Base-by-base conservation (phyloP, 495 filamentous ascomycete species). In the Filosporella fistucella region DNA sequence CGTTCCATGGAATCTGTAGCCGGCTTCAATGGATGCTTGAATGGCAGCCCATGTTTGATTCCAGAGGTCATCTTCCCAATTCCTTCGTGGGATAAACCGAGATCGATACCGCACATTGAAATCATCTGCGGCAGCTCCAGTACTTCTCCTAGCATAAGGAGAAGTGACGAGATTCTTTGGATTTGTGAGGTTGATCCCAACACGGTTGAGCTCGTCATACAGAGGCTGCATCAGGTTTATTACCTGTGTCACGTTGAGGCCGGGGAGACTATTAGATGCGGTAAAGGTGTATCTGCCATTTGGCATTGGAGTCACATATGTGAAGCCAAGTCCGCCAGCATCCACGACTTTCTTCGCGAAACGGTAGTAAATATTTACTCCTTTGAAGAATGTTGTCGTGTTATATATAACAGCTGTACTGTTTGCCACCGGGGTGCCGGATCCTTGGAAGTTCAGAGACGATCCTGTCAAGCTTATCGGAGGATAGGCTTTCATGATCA, bases 41-140 rank as follows among this genome's bases (percentile, higher is more conserved):
- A 57, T 66, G 17, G 77, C 54, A 2, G 52, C 67, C 12, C 55
- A 45, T 45, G 66, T 69, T 57, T 77, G 69, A 32, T 68, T 60
- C 26, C 63, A 21, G 22, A 82, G 63, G 9, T 76, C 60, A 9
- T 57, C 54, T 32, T 74, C 69, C 7, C 78, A 77, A 34, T 84
- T 72, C 10, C 84, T 64, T 28, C 82, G 72, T 80, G 72, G 49
- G 68, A 68, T 17, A 65, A 62, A 37, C 71, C 65, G 28, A 80
- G 71, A 6, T 63, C 63, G 45, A 81, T 70, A 49, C 64, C 68
- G 14, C 63, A n/a, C n/a, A n/a, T n/a, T n/a, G n/a, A n/a, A n/a
- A n/a, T n/a, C n/a, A n/a, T n/a, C n/a, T n/a, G n/a, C n/a, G n/a
- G n/a, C n/a, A n/a, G n/a, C n/a, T n/a, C n/a, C n/a, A n/a, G n/a